Evolutionary conservation across 805 yeast genomes (phyloP), one percentile per base, ranked within the genome.

Genomic region (Sungouiozyma ichnusensis): DNA sequence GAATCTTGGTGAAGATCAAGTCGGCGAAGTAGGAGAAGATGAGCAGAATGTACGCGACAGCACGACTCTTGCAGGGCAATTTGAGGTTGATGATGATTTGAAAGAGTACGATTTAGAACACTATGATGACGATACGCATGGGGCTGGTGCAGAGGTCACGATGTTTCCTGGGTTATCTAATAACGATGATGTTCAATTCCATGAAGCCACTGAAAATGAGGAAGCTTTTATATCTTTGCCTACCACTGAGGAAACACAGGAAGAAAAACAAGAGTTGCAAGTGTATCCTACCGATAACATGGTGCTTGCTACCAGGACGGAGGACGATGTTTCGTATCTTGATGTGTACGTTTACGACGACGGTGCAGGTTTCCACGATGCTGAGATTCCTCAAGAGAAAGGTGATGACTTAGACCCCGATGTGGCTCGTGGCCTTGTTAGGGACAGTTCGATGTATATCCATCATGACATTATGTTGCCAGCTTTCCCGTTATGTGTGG

Each of bases 401-500:
- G 79, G 69, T 36, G 90, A 81, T 53, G 72, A 72, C 46, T 55
- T 65, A 31, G 88, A 82, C 54, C 77, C 77, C n/a, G 85, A 81
- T 59, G 85, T 78, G 14, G 83, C 84, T 39, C 75, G 71, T 49
- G 94, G 90, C 11, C 60, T 77, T 54, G 73, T 74, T 33, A 74
- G 94, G 66, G 92, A 77, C 38, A 74, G 81, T 42, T 76, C 80
- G 33, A 66, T 92, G 48, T 92, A 92, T 57, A 92, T 90, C 39
- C 98, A 92, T 60, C 98, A 92, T 63, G 98, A 92, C 62, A 66
- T 90, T 52, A 86, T 92, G 96, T 72, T 92, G 47, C 98, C 98
- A 1, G 83, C 96, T 2, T 90, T 92, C 73, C 98, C 98, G 35
- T 72, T 92, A 46, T 86, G 97, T 60, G 88, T 88, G 29, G 98